Conservation (phyloP, 129 eudicot species). For the Calendula officinalis region DNA sequence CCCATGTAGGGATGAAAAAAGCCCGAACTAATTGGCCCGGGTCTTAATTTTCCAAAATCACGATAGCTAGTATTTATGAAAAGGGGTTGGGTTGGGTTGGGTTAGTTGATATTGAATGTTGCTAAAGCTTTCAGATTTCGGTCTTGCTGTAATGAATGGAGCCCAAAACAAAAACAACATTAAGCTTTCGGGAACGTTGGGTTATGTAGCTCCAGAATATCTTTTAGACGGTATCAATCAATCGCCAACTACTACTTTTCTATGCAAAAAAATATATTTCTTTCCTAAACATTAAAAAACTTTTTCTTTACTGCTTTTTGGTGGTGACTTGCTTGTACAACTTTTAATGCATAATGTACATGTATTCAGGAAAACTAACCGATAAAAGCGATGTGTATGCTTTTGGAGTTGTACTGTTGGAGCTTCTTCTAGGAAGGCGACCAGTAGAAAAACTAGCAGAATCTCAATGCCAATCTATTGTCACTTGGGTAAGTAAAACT, state of each 20-base stretch:
- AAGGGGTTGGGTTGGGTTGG: too few relatives aligned
- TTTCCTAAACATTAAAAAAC: background rate
- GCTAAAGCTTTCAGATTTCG: slow-evolving; percentile 71
- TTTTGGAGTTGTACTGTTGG: slow-evolving; percentile 73
- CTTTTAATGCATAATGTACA: background rate
- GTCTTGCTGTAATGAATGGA: slow-evolving; percentile 69
- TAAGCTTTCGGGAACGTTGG: slow-evolving; percentile 86
- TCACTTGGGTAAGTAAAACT: slow-evolving; percentile 86
- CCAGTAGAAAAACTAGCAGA: slow-evolving; percentile 75
- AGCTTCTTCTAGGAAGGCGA: slow-evolving; percentile 70
- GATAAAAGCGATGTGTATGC: slow-evolving; percentile 75
- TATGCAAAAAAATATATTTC: slow-evolving; percentile 1
- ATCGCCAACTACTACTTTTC: slow-evolving; percentile 25
- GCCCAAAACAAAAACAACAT: slow-evolving; percentile 52
- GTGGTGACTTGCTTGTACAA: slow-evolving; percentile 1
- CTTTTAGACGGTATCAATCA: slow-evolving; percentile 59
- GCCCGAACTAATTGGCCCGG: too few relatives aligned
- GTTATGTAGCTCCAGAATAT: slow-evolving; percentile 93
- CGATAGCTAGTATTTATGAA: too few relatives aligned
- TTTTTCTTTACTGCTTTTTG: background rate
- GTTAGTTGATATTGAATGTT: too few relatives aligned
- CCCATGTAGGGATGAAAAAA: too few relatives aligned
- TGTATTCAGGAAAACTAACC: slow-evolving; percentile 52
- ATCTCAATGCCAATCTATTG: slow-evolving; percentile 76
- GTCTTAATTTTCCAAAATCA: too few relatives aligned